phyloP scores from a whole-genome alignment of 2,329 filamentous ascomycete species.

The Fusarium dlaminii region DNA sequence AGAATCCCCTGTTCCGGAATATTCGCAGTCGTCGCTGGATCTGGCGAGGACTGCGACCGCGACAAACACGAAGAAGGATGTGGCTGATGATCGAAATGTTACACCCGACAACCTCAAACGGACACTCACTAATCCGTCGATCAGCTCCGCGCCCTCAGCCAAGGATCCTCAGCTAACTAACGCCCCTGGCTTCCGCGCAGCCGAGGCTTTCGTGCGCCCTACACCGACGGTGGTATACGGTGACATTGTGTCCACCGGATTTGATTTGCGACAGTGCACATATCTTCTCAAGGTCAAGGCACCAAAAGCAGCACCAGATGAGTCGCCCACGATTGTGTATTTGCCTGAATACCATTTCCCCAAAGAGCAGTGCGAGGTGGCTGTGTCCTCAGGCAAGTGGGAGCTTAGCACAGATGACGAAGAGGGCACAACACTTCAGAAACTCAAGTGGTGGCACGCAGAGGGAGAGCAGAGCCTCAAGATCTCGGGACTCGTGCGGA shows the following conservation, averaged over 20 bases:
- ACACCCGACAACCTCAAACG: slow-evolving; percentile 80
- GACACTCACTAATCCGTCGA: slow-evolving; percentile 73
- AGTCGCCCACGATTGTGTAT: slow-evolving; percentile 81
- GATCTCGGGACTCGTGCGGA: slow-evolving; percentile 77
- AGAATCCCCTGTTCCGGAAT: slow-evolving; percentile 59
- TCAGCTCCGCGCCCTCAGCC: slow-evolving; percentile 66
- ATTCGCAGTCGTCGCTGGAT: slow-evolving; percentile 58
- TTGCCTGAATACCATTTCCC: slow-evolving; percentile 95
- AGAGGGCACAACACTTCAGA: slow-evolving; percentile 75
- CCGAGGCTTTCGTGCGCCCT: slow-evolving; percentile 91
- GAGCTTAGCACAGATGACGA: slow-evolving; percentile 79
- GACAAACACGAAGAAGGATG: slow-evolving; percentile 47
- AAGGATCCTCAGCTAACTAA: slow-evolving; percentile 67
- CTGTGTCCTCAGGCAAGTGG: slow-evolving; percentile 89
- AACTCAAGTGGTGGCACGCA: slow-evolving; percentile 91
- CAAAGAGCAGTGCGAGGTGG: slow-evolving; percentile 73
- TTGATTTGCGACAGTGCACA: slow-evolving; percentile 81
- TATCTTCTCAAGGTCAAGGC: slow-evolving; percentile 79
- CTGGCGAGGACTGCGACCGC: slow-evolving; percentile 37
- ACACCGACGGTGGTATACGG: slow-evolving; percentile 81
- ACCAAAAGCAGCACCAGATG: slow-evolving; percentile 65
- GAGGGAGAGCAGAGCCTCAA: slow-evolving; percentile 84
- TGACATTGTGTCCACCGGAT: slow-evolving; percentile 74
- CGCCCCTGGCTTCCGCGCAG: slow-evolving; percentile 81
- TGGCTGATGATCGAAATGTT: slow-evolving; percentile 66